Conservation (phyloP, 1,284 basidiomycete species). For the Fomitopsis schrenkii region DNA sequence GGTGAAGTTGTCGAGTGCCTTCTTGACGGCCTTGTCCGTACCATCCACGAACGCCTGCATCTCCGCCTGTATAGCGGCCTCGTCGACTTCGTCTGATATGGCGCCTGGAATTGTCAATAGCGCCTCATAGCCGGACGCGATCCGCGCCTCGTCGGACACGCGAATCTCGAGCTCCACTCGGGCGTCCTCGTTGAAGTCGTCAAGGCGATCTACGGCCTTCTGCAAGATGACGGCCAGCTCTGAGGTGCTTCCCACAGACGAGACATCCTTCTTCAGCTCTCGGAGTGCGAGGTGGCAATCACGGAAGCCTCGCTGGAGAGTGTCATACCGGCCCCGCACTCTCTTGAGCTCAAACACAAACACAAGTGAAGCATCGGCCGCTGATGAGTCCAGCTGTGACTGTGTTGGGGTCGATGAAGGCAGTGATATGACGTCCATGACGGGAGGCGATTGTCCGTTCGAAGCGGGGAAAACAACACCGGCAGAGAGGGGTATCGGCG, state of each 20-base stretch:
- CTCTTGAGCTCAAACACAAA: slow-evolving; percentile 42
- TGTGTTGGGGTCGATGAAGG: background rate
- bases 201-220: slow-evolving; percentile 60
- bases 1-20: slow-evolving; percentile 46
- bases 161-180: slow-evolving; percentile 86
- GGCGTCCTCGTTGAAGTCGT: slow-evolving; percentile 81
- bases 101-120: slow-evolving; percentile 59
- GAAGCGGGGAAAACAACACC: background rate
- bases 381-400: background rate
- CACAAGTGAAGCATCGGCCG: slow-evolving; percentile 28
- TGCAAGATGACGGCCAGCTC: slow-evolving; percentile 38
- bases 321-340: slow-evolving; percentile 54
- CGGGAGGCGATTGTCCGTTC: background rate
- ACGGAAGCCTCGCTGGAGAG: slow-evolving; percentile 58
- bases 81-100: slow-evolving; percentile 30
- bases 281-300: slow-evolving; percentile 67
- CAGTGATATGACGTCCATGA: background rate
- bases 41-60: slow-evolving; percentile 60
- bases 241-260: slow-evolving; percentile 10
- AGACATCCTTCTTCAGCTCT: slow-evolving; percentile 44
- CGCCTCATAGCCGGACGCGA: slow-evolving; percentile 69
- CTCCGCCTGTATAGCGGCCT: slow-evolving; percentile 44
- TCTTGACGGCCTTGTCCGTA: slow-evolving; percentile 44
- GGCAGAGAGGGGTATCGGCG: background rate
- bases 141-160: slow-evolving; percentile 72